phyloP scores from a whole-genome alignment of 140 eudicot species.

The Oenanthe javanica region DNA sequence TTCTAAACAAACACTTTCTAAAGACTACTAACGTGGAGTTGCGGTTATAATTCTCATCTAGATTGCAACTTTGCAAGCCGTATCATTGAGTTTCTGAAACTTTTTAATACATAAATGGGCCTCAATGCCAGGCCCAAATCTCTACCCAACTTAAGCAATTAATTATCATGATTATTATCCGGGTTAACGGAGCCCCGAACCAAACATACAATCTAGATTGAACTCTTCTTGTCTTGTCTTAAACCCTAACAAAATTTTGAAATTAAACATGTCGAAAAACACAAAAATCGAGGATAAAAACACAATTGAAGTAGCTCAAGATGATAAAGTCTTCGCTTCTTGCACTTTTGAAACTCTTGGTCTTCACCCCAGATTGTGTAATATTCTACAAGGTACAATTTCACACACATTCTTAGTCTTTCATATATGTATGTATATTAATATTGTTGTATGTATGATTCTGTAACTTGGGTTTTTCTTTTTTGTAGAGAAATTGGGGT shows the following conservation, averaged over 20 bases:
- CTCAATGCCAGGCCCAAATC: neutral
- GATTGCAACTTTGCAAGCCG: neutral
- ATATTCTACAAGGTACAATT: constrained; percentile 53
- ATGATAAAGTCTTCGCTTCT: constrained; percentile 47
- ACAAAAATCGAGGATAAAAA: constrained; percentile 12
- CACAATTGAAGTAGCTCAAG: neutral
- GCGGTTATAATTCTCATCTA: no score
- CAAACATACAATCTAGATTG: neutral
- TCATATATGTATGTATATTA: neutral
- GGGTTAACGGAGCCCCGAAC: neutral
- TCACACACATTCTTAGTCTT: neutral
- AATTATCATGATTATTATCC: no score
- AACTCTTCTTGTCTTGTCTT: neutral
- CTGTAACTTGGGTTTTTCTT: neutral
- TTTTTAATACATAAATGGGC: neutral
- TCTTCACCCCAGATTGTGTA: constrained; percentile 63
- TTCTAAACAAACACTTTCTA: no score
- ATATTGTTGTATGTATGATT: neutral
- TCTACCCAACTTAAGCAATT: neutral
- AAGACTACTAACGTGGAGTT: no score
- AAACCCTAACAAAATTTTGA: neutral
- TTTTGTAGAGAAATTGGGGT: constrained; percentile 67
- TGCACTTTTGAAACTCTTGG: constrained; percentile 86
- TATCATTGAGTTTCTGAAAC: rapidly evolving
- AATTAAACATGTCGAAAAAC: neutral